Evolutionary conservation across 2,329 filamentous ascomycete species (phyloP), one percentile per base, ranked within the genome.

Genomic region (Fusarium solani-melongenae): DNA sequence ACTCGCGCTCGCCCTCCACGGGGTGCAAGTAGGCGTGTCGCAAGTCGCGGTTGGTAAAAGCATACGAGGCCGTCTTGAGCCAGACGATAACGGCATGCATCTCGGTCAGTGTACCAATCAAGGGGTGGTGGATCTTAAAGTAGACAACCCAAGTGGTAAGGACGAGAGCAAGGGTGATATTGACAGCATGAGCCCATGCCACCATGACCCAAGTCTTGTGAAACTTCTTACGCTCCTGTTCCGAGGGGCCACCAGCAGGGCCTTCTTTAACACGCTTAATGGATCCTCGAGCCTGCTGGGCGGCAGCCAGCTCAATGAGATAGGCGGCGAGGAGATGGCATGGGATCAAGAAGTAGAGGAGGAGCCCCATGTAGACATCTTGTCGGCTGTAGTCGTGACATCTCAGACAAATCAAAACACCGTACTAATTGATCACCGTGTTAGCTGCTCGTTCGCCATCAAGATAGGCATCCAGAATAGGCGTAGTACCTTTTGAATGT

Each of bases 11-110:
- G 69, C 89, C 89, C 63, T 88, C 87, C 46, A 87, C 86, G 2
- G 94, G 93, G 79, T 97, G 93, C 24, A 98, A 88, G 80, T 94
- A 94, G 20, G 96, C 94, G 80, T 98, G 94, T 44, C 96, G 93
- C 36, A 99, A 89, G 81, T 99, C 96, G 73, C 96, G 92, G 82
- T 99, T 99, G 29, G 96, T 98, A 78, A 98, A 93, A 27, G 96
- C 96, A 80, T 98, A 99, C 0, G 95, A 98, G 73, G 94, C 94
- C 34, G 93, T 95, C 86, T 99, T 99, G 78, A 99, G 89, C 92
- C 95, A 98, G 59, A 98, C 95, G 64, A 98, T 93, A 78, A 98
- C 92, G 72, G 95, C 95, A 81, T 99, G 96, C 69, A 97, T 84
- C 83, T 98, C 94, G 72, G 93, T 95, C 57, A 98, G 85, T 1